Evolutionary conservation across 2,329 filamentous ascomycete genomes (phyloP).

Genomic region (Gliomastix tumulicola): DNA sequence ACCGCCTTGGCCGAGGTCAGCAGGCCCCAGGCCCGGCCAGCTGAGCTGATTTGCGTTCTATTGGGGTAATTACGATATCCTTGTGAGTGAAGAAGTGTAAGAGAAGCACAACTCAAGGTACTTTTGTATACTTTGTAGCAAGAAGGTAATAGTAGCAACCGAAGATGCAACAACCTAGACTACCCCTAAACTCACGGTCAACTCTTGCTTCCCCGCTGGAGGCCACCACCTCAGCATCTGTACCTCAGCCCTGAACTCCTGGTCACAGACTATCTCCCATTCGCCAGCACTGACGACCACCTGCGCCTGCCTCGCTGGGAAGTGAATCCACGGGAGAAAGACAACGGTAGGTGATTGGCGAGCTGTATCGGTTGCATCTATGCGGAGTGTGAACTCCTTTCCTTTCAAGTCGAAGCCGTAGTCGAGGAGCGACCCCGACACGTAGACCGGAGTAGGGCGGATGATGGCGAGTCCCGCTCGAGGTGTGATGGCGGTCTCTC

Average conservation of each 20-base stretch:
- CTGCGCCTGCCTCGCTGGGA: conserved; percentile 64
- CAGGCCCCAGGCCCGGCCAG: too few species aligned
- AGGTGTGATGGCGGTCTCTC: too few species aligned
- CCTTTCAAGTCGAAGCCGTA: conserved; percentile 79
- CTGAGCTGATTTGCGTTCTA: too few species aligned
- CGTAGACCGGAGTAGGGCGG: conserved; percentile 71
- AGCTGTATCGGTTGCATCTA: conserved; percentile 55
- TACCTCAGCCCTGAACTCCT: conserved; percentile 59
- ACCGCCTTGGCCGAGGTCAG: too few species aligned
- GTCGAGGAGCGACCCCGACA: conserved; percentile 61
- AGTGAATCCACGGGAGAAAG: conserved; percentile 88
- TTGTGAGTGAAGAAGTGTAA: too few species aligned
- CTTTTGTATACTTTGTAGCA: too few species aligned
- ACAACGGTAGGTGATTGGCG: conserved; percentile 69
- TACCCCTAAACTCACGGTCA: too few species aligned
- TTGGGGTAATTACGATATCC: too few species aligned
- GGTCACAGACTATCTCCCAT: conserved; percentile 76
- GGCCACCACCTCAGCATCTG: conserved; percentile 93
- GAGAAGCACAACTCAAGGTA: too few species aligned
- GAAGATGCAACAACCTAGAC: too few species aligned
- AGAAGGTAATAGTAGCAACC: too few species aligned
- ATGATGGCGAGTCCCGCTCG: conserved; percentile 63
- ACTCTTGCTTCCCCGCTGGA: conserved; percentile 70
- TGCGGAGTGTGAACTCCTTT: conserved; percentile 67
- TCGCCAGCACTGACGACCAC: conserved; percentile 79